These are phyloP conservation scores for Agrocybe praecox DNA, from an alignment of 768 basidiomycete genomes.

Conservation along the genomic window DNA sequence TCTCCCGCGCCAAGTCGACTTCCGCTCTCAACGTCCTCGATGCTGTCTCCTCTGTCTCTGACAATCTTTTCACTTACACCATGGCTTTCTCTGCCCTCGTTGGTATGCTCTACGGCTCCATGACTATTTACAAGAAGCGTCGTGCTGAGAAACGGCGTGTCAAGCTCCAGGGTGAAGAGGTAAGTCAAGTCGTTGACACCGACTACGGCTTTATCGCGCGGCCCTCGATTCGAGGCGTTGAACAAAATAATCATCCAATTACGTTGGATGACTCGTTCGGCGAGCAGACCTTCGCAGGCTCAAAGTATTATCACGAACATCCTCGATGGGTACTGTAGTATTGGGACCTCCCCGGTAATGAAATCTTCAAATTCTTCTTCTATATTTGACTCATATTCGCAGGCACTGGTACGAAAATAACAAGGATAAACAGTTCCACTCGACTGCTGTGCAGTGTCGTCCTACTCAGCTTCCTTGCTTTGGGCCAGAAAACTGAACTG, in stretches of 20 bases:
- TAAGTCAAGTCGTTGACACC: constrained; percentile 40
- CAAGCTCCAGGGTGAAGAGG: constrained; percentile 50
- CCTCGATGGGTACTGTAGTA: constrained; percentile 42
- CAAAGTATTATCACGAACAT: constrained; percentile 33
- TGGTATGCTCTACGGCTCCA: constrained; percentile 35
- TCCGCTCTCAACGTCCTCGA: constrained; percentile 26
- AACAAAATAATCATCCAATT: constrained; percentile 5
- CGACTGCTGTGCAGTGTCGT: too few species aligned
- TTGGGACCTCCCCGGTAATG: too few species aligned
- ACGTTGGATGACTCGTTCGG: constrained; percentile 12
- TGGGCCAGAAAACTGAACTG: too few species aligned
- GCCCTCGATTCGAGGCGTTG: constrained; percentile 10
- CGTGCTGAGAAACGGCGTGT: constrained; percentile 41
- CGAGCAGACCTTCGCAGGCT: constrained; percentile 20
- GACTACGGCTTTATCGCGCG: constrained; percentile 39
- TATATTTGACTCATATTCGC: too few species aligned
- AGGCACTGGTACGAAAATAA: too few species aligned
- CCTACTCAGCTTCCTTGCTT: too few species aligned
- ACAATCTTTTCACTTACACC: constrained; percentile 36
- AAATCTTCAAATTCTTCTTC: too few species aligned
- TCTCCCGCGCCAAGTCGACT: constrained; percentile 36
- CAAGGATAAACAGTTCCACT: too few species aligned
- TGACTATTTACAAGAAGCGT: constrained; percentile 40
- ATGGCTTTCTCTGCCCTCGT: constrained; percentile 41
- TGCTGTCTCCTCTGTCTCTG: constrained; percentile 20